A percentile compares a stretch with the other conserved stretches of the same genome.
These are phyloP conservation scores for Camelina neglecta DNA, from an alignment of 345 rosid species.

Conservation along the genomic window DNA sequence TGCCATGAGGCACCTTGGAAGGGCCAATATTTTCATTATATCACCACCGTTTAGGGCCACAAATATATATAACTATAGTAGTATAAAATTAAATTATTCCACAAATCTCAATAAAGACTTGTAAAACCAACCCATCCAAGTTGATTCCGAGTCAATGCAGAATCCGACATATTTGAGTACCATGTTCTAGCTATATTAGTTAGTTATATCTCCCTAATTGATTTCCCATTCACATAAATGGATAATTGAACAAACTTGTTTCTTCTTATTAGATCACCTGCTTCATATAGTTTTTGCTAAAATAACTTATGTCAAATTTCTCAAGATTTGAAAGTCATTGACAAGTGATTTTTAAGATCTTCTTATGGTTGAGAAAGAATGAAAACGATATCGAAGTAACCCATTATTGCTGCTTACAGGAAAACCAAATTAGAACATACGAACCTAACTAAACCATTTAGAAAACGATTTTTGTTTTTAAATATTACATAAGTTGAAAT, in stretches of 20 bases:
- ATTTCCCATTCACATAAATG: neutral
- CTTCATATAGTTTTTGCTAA: neutral
- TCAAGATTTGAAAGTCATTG: neutral
- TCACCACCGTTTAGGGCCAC: constrained; percentile 34
- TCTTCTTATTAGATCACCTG: constrained; percentile 4
- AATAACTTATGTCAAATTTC: neutral
- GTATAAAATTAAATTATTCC: neutral
- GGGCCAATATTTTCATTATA: constrained; percentile 34
- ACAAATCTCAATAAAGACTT: constrained; percentile 4
- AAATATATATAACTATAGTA: neutral
- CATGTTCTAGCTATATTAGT: constrained; percentile 4
- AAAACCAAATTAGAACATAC: constrained; percentile 2
- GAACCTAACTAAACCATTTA: constrained; percentile 1
- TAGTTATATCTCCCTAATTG: neutral
- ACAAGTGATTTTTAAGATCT: too few species aligned
- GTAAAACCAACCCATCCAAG: constrained; percentile 16
- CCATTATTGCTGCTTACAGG: neutral
- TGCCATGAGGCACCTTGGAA: constrained; percentile 45
- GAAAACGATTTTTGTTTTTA: neutral
- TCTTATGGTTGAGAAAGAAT: neutral
- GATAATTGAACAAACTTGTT: neutral
- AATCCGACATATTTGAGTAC: constrained; percentile 40
- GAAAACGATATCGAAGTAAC: neutral
- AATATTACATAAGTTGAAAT: neutral
- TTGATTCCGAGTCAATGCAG: constrained; percentile 37